Evolutionary conservation across 805 yeast genomes (phyloP), one percentile per base, ranked within the genome.

Genomic region (Candida vaughaniae): DNA sequence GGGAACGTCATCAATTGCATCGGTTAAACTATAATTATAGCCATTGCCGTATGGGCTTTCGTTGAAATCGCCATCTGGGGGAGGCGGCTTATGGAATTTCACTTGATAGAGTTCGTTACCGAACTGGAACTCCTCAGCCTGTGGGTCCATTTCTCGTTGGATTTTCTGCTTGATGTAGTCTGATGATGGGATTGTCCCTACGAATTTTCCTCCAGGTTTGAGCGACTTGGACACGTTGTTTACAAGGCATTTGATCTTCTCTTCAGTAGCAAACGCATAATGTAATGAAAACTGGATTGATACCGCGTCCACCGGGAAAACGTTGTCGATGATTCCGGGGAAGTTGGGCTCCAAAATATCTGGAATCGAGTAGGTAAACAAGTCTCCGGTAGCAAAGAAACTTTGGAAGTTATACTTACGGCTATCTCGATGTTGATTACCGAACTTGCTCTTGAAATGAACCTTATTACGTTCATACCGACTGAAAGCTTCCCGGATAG

Each of bases 1-100:
- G 0, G 98, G 98, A 16, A 93, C 96, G 51, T 93, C 82, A 44
- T 88, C 96, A 33, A 93, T 91, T 0, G 99, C 99, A 64, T 93
- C 99, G 46, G 80, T 80, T 41, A 93, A 65, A 63, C 70, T 86
- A 56, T 85, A 93, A 36, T 77, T 78, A 59, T 93, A 93, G 51
- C 77, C 71, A 58, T 90, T 85, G 0, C 99, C 99, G 55, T 69
- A 88, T 0, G 93, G 85, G 4, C 29, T 18, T 1, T 81, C 75
- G 7, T 78, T 65, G 53, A 86, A 87, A 32, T 75, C 78, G 2
- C 91, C 89, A 48, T 78, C 83, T 33, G 64, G 66, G n/a, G 95
- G 91, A 0, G 89, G 88, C 20, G 73, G 78, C 14, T 82, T 66
- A n/a, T 82, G 87, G 51, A 91, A 91, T 11, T 81, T 76, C 7